Evolutionary conservation across 2,329 filamentous ascomycete species (phyloP), one percentile per base, ranked within the genome.

Genomic region (Orbilia javanica): DNA sequence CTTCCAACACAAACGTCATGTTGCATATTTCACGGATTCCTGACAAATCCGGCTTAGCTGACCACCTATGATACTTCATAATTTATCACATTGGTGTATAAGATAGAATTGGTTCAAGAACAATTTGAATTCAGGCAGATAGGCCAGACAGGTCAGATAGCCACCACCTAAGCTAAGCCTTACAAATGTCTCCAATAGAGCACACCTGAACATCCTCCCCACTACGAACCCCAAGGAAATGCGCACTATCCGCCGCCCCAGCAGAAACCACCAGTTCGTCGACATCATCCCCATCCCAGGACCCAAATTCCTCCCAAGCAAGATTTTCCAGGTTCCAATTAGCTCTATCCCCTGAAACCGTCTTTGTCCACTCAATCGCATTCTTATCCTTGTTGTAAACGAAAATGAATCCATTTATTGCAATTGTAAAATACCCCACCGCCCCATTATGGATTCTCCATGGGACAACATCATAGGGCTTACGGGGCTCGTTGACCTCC

Each of bases 1-100:
- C 31, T 39, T 4, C 46, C 53, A 72, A 67, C 70, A 68, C 63
- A 65, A n/a, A 72, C 52, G 36, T 46, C 22, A 29, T 57, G 50
- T 57, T 46, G 42, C 11, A 44, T 18, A 22, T 36, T 15, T n/a
- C n/a, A n/a, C n/a, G n/a, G n/a, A n/a, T n/a, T n/a, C n/a, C n/a
- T n/a, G n/a, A n/a, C n/a, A n/a, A n/a, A n/a, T n/a, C n/a, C n/a
- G n/a, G n/a, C n/a, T n/a, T n/a, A n/a, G n/a, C n/a, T n/a, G n/a
- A n/a, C n/a, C n/a, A n/a, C n/a, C n/a, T 36, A 36, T 10, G 34
- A 36, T 36, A 36, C 34, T 36, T 10, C 8, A 11, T 36, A 36
- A 11, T 11, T 36, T 11, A n/a, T n/a, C n/a, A n/a, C n/a, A n/a
- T n/a, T n/a, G n/a, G n/a, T n/a, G n/a, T n/a, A n/a, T n/a, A n/a